Percentiles rank a stretch among this genome's conserved stretches.
Conservation (phyloP, 257 asterid genomes). For the Solanum pennellii region DNA sequence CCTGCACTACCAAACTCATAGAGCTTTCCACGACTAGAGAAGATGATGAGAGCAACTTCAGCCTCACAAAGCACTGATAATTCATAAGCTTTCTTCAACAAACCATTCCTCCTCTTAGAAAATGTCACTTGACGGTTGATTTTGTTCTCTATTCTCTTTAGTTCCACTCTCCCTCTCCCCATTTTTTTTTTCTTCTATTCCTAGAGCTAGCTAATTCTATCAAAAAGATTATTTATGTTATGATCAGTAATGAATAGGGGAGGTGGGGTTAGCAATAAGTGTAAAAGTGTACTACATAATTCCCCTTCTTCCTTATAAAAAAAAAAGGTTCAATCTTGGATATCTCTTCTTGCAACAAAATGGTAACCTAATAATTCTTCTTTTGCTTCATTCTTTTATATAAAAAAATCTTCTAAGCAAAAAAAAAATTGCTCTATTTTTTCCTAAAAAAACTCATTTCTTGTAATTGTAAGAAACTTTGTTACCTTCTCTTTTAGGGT, state of each 20-base stretch:
- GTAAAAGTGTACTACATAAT: background rate
- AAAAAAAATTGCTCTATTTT: background rate
- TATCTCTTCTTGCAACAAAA: conserved; percentile 21
- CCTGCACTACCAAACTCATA: conserved; percentile 78
- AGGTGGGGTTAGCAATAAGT: background rate
- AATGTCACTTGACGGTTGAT: conserved; percentile 94
- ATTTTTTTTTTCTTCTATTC: conserved; percentile 13
- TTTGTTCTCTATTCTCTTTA: conserved; percentile 92
- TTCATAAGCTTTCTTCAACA: conserved; percentile 90
- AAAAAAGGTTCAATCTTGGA: conserved; percentile 4
- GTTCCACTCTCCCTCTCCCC: conserved; percentile 97
- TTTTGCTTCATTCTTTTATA: conserved; percentile 9
- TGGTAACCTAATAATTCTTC: conserved; percentile 15
- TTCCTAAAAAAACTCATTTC: conserved; percentile 12
- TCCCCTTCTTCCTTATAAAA: conserved; percentile 10
- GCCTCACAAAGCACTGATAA: conserved; percentile 96
- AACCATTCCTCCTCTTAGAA: conserved; percentile 89
- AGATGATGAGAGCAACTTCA: conserved; percentile 91
- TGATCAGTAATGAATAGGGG: background rate
- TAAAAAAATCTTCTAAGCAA: background rate
- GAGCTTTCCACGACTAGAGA: conserved; percentile 90
- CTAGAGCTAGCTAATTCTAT: background rate
- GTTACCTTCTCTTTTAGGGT: conserved; percentile 16
- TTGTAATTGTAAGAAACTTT: conserved; percentile 9
- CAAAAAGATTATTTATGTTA: background rate